Evolutionary conservation across 306 rosid species (phyloP).

Genomic region (Rubus parviflorus): DNA sequence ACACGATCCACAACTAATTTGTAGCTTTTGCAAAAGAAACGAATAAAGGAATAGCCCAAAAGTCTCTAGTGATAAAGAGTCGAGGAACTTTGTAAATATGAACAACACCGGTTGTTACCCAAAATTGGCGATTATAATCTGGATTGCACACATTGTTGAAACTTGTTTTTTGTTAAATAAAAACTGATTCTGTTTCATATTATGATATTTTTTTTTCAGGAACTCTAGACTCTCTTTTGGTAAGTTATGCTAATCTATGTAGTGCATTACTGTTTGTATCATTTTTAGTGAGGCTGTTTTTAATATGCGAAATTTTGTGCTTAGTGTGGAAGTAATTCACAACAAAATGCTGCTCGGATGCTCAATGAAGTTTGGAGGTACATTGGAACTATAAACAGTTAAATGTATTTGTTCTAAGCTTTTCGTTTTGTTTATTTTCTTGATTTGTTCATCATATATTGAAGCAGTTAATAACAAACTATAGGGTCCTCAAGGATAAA

Average conservation of each 20-base stretch:
- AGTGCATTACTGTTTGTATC: constrained; percentile 23
- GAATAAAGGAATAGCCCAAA: background rate
- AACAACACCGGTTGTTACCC: background rate
- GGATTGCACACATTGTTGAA: background rate
- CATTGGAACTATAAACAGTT: constrained; percentile 36
- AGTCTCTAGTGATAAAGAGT: background rate
- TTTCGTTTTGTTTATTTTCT: constrained; percentile 46
- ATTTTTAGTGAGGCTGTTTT: constrained; percentile 12
- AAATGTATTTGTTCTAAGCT: constrained; percentile 19
- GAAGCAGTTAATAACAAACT: constrained; percentile 93
- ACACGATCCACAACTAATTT: background rate
- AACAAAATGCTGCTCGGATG: constrained; percentile 66
- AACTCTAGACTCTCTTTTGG: constrained; percentile 91
- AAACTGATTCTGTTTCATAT: constrained; percentile 17
- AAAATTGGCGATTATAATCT: background rate
- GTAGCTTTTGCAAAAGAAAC: too few species aligned
- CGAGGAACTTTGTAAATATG: background rate
- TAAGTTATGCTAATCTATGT: constrained; percentile 31
- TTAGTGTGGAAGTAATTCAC: constrained; percentile 78
- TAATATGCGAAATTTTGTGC: constrained; percentile 31
- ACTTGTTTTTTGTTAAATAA: background rate
- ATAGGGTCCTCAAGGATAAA: constrained; percentile 90
- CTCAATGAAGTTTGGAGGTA: constrained; percentile 92
- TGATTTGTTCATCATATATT: constrained; percentile 79
- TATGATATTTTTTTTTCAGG: constrained; percentile 46